These are phyloP conservation scores for Irpex sp. DNA, from an alignment of 1,284 basidiomycete species.

Conservation along the genomic window DNA sequence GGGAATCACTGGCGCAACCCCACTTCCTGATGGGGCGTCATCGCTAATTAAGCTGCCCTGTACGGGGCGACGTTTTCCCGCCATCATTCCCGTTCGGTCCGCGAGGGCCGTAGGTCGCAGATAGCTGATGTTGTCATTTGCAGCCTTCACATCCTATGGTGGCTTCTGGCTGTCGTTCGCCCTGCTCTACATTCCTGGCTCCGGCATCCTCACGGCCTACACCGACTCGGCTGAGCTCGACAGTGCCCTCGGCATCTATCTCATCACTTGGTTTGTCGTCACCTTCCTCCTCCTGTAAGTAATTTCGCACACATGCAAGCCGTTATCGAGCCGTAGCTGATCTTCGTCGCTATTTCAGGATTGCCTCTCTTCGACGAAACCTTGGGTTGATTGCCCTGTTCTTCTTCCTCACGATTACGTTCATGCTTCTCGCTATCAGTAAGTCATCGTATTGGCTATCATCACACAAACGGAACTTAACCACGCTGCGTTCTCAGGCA, in stretches of 20 bases:
- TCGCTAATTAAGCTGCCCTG: not conserved
- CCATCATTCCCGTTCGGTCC: not conserved
- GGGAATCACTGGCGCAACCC: slow-evolving; percentile 7
- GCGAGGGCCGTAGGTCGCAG: not conserved
- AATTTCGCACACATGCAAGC: not conserved
- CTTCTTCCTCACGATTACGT: slow-evolving; percentile 66
- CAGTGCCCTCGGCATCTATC: slow-evolving; percentile 63
- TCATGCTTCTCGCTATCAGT: slow-evolving; percentile 52
- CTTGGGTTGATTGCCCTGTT: slow-evolving; percentile 69
- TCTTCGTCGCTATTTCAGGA: slow-evolving; percentile 30
- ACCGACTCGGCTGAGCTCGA: slow-evolving; percentile 37
- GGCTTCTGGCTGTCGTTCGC: slow-evolving; percentile 84
- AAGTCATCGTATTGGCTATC: slow-evolving; percentile 19
- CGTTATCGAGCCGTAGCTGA: not conserved
- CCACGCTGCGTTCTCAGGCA: slow-evolving; percentile 10
- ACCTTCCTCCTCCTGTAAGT: slow-evolving; percentile 62
- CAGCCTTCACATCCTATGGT: slow-evolving; percentile 82
- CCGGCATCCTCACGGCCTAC: slow-evolving; percentile 56
- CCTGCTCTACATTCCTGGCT: slow-evolving; percentile 60
- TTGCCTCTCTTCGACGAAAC: slow-evolving; percentile 66
- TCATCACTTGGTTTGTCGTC: slow-evolving; percentile 69
- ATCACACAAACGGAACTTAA: not conserved
- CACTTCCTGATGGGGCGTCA: slow-evolving; percentile 9
- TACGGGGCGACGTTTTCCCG: not conserved
- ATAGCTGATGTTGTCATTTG: slow-evolving; percentile 12